Percentiles rank a stretch among this genome's conserved stretches.
Evolutionary conservation across 208 protist genomes (phyloP).

Genomic region (Endotrypanum monterogeii): DNA sequence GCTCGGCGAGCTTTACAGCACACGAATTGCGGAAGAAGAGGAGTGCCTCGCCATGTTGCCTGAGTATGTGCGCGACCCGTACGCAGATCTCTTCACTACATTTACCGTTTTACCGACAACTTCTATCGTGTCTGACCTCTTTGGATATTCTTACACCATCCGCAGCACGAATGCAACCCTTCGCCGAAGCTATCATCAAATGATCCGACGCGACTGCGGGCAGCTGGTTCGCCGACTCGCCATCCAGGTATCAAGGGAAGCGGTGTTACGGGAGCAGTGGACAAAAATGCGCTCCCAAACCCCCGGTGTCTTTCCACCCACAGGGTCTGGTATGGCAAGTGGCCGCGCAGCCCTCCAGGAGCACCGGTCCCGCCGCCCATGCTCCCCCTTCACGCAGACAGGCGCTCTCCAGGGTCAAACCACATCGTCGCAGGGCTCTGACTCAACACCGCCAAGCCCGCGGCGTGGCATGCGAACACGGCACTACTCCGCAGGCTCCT

Average conservation of each 20-base stretch:
- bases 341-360: constrained; percentile 23
- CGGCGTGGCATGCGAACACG: constrained; percentile 21
- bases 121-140: constrained; percentile 56
- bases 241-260: constrained; percentile 32
- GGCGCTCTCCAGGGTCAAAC: constrained; percentile 8
- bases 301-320: neutral
- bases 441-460: constrained; percentile 34
- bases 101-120: constrained; percentile 67
- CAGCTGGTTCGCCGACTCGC: constrained; percentile 40
- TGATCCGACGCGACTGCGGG: constrained; percentile 43
- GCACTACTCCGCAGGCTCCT: constrained; percentile 16
- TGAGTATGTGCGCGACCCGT: constrained; percentile 30
- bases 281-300: constrained; percentile 12
- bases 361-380: constrained; percentile 18
- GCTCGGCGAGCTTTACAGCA: constrained; percentile 17
- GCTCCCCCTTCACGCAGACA: constrained; percentile 27
- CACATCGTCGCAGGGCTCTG: constrained; percentile 21
- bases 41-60: constrained; percentile 18
- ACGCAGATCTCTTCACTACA: constrained; percentile 53
- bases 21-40: constrained; percentile 17
- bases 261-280: constrained; percentile 27
- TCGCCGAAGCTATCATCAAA: constrained; percentile 41
- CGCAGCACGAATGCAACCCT: constrained; percentile 55
- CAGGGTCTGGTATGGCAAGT: constrained; percentile 5
- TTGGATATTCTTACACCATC: constrained; percentile 60